These are phyloP conservation scores for Casuarina cunninghamiana DNA, from an alignment of 306 rosid genomes.

Conservation along the genomic window DNA sequence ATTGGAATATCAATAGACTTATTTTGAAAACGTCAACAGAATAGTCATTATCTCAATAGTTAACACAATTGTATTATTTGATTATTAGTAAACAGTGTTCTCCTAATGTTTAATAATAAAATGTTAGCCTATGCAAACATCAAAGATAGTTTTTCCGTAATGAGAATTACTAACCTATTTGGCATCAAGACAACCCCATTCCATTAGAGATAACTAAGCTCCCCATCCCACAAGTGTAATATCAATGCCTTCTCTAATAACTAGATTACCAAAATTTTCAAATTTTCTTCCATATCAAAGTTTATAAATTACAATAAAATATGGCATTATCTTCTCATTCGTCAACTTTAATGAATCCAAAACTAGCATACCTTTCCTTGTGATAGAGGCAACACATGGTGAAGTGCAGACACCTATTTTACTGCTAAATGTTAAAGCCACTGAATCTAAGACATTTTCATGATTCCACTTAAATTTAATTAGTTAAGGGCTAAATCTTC, in stretches of 20 bases:
- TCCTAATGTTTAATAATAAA: not conserved
- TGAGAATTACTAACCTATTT: slow-evolving; percentile 55
- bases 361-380: slow-evolving; percentile 72
- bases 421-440: slow-evolving; percentile 95
- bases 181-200: slow-evolving; percentile 92
- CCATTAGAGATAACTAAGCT: slow-evolving; percentile 84
- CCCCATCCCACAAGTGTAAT: slow-evolving; percentile 99
- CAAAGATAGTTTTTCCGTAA: slow-evolving; percentile 2
- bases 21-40: too few species aligned
- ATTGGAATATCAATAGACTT: too few species aligned
- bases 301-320: not conserved
- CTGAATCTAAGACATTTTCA: slow-evolving; percentile 43
- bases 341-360: slow-evolving; percentile 9
- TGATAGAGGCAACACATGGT: slow-evolving; percentile 84
- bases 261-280: slow-evolving; percentile 42
- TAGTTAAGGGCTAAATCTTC: not conserved
- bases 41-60: not conserved
- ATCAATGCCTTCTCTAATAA: slow-evolving; percentile 74
- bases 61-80: not conserved
- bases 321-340: slow-evolving; percentile 4
- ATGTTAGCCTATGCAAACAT: not conserved
- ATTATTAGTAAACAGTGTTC: not conserved
- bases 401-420: slow-evolving; percentile 89
- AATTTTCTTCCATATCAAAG: slow-evolving; percentile 11
- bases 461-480: slow-evolving; percentile 8